Conservation (phyloP, 169 alveolate genomes). For the Cryptosporidium canis region DNA sequence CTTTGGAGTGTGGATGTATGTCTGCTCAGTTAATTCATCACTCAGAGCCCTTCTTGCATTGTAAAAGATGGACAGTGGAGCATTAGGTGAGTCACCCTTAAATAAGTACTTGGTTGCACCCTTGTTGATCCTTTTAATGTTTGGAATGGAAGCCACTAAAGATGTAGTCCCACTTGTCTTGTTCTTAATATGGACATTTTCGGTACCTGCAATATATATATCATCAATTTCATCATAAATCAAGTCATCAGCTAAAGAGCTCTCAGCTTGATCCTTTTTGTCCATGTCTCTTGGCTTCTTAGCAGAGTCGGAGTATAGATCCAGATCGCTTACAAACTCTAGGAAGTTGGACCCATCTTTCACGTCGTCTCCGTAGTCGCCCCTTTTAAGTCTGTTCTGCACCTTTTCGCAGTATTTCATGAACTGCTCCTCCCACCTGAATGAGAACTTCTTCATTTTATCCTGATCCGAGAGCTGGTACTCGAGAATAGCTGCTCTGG, state of each 20-base stretch:
- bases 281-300: neutral
- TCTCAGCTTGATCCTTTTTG: neutral
- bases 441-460: constrained; percentile 46
- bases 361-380: constrained; percentile 35
- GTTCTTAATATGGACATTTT: neutral
- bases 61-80: constrained; percentile 33
- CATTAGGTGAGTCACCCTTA: constrained; percentile 36
- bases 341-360: constrained; percentile 49
- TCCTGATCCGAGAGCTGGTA: constrained; percentile 69
- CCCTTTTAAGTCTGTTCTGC: constrained; percentile 26
- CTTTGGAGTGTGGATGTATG: constrained; percentile 60
- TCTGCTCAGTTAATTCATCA: constrained; percentile 66
- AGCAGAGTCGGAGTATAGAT: neutral
- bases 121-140: constrained; percentile 32
- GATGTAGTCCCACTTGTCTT: neutral
- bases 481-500: constrained; percentile 64
- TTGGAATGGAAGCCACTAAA: constrained; percentile 18
- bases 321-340: neutral
- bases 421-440: constrained; percentile 58
- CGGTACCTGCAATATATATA: neutral
- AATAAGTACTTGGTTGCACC: constrained; percentile 46
- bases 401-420: constrained; percentile 57
- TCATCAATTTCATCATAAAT: constrained; percentile 2
- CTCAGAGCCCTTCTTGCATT: constrained; percentile 73
- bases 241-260: neutral